A percentile compares a stretch with the other conserved stretches of the same genome.
Evolutionary conservation across 148 eudicot genomes (phyloP).

Genomic region (Linanthus parryae): DNA sequence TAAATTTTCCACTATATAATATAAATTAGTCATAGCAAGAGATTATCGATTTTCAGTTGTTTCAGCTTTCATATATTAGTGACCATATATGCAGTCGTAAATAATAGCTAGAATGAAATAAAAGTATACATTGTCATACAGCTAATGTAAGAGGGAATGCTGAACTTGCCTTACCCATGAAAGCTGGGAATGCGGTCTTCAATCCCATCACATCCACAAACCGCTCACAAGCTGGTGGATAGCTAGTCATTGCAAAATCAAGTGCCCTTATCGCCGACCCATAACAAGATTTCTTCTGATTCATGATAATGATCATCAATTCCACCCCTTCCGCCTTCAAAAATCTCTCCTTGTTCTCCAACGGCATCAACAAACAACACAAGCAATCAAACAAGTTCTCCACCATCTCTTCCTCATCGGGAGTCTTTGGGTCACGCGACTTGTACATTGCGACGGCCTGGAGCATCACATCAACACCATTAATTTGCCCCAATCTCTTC

Average conservation of each 20-base stretch:
- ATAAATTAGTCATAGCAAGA: too few relatives aligned
- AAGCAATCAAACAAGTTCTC: slow-evolving; percentile 97
- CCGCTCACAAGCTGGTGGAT: slow-evolving; percentile 95
- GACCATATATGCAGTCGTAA: neutral
- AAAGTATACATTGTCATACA: neutral
- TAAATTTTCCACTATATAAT: too few relatives aligned
- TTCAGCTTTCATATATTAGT: too few relatives aligned
- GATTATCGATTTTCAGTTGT: too few relatives aligned
- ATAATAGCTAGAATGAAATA: neutral
- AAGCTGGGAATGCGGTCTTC: slow-evolving; percentile 96
- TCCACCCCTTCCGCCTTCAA: slow-evolving; percentile 96
- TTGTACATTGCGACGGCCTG: slow-evolving; percentile 96
- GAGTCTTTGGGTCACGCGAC: slow-evolving; percentile 80
- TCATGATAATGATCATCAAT: slow-evolving; percentile 96
- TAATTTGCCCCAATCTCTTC: slow-evolving; percentile 86
- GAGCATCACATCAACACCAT: slow-evolving; percentile 89
- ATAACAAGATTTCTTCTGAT: slow-evolving; percentile 93
- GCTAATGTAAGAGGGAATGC: slow-evolving; percentile 15
- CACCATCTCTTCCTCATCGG: slow-evolving; percentile 98
- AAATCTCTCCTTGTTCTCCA: slow-evolving; percentile 98
- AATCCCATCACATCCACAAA: slow-evolving; percentile 98
- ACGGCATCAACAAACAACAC: slow-evolving; percentile 96
- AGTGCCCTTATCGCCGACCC: slow-evolving; percentile 90
- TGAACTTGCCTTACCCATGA: slow-evolving; percentile 99
- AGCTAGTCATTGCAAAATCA: slow-evolving; percentile 94